Evolutionary conservation across 306 rosid species (phyloP), one percentile per base, ranked within the genome.

Genomic region (Macrotyloma uniflorum): DNA sequence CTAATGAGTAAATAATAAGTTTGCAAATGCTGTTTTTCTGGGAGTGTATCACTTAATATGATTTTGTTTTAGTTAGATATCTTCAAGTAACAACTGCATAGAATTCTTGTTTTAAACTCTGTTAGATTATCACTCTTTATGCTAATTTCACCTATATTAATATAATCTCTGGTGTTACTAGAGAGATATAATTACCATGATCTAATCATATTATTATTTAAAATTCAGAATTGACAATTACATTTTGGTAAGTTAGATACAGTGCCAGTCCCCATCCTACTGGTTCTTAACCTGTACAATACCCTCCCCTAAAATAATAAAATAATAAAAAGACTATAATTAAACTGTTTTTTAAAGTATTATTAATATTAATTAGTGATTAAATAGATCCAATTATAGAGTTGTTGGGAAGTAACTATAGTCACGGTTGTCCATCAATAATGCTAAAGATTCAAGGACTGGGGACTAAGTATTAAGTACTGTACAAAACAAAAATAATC

Each of bases 351-450:
- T 23, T 51, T 0, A 5, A 57, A 11, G 18, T 5, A 57, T 24
- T 57, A 16, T 57, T 30, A 38, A 38, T 2, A 10, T 9, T 8
- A 26, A 26, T 2, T 1, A 26, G 13, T 0, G 23, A 32, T 72
- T 54, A 22, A 55, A 22, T 53, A 38, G 11, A 38, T 38, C 54
- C 10, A 14, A 55, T 67, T 23, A 73, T 23, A 13, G 51, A 22
- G 38, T 55, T 70, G 66, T 54, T 75, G 70, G 30, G 47, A 61
- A 75, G 47, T 59, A 75, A 45, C 15, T 42, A 30, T 16, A 75
- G 30, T 43, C 19, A 45, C 22, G 1, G 78, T 73, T 28, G 28
- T 28, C 50, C 30, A 6, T 42, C 78, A 74, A 57, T 73, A 33
- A 55, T 73, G 66, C 53, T 49, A 11, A 35, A 35, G 38, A 53